Conservation (phyloP, 108 stramenopile species). For the Cylindrotheca fusiformis region DNA sequence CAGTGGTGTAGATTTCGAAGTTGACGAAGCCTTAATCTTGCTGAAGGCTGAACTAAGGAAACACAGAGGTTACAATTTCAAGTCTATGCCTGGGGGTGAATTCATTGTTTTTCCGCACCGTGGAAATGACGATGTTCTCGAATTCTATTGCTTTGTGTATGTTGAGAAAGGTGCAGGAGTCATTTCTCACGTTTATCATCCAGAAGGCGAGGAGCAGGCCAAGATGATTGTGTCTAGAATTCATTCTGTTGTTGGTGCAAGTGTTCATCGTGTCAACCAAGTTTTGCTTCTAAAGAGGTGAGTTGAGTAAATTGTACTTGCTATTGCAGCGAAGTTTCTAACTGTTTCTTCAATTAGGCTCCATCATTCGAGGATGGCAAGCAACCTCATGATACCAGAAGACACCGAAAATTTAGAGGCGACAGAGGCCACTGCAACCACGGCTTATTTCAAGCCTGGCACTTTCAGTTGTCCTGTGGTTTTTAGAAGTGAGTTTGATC, state of each 20-base stretch:
- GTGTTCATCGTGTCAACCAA: conserved; percentile 68
- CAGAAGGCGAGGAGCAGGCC: conserved; percentile 47
- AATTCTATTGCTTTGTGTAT: conserved; percentile 67
- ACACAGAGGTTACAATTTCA: conserved; percentile 14
- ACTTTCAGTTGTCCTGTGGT: conserved; percentile 59
- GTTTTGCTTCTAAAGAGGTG: conserved; percentile 54
- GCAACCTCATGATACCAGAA: conserved; percentile 43
- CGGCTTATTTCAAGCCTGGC: conserved; percentile 16
- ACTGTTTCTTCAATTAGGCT: conserved; percentile 24
- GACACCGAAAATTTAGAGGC: not conserved
- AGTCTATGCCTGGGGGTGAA: conserved; percentile 9
- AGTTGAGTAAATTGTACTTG: not conserved
- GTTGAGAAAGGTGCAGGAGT: conserved; percentile 32
- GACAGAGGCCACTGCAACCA: not conserved
- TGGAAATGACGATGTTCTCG: conserved; percentile 9
- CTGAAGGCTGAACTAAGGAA: conserved; percentile 21
- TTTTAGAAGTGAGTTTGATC: conserved; percentile 32
- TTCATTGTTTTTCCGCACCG: conserved; percentile 23
- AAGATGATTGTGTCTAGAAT: conserved; percentile 28
- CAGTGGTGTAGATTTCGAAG: conserved; percentile 50
- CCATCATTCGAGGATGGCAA: conserved; percentile 55
- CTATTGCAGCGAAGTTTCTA: not conserved
- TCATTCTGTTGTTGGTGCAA: conserved; percentile 12
- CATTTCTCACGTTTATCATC: conserved; percentile 64
- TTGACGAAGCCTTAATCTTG: conserved; percentile 48